These are phyloP conservation scores for Teratosphaeria zuluensis DNA, from an alignment of 2,329 filamentous ascomycete genomes.

Conservation along the genomic window DNA sequence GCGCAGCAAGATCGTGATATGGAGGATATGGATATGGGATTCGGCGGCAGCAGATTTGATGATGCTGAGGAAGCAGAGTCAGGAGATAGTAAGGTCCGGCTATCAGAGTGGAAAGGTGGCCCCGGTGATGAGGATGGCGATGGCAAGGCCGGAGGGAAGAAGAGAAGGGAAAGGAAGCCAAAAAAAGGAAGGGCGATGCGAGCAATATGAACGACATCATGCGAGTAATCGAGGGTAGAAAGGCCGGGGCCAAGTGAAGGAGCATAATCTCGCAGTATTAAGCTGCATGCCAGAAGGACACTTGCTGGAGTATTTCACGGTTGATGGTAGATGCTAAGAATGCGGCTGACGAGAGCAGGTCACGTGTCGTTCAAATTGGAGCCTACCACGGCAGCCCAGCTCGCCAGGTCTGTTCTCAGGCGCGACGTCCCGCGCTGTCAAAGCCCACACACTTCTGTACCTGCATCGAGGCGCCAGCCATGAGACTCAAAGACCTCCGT, in stretches of 20 bases:
- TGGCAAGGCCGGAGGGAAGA: slow-evolving; percentile 55
- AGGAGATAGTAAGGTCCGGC: slow-evolving; percentile 49
- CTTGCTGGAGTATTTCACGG: no score
- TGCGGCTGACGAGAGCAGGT: background rate
- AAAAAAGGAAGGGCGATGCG: slow-evolving; percentile 49
- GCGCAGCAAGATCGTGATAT: slow-evolving; percentile 65
- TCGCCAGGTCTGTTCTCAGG: no score
- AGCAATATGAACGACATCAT: slow-evolving; percentile 25
- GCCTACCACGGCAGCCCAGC: no score
- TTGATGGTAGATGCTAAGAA: no score
- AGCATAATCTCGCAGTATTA: no score
- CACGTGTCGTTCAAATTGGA: background rate
- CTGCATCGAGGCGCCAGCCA: background rate
- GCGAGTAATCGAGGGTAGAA: slow-evolving; percentile 24
- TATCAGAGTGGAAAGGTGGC: slow-evolving; percentile 52
- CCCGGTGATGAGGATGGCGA: slow-evolving; percentile 43
- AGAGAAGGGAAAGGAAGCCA: slow-evolving; percentile 67
- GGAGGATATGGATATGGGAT: slow-evolving; percentile 88
- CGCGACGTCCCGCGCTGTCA: background rate
- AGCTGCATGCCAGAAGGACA: no score
- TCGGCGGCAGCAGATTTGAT: slow-evolving; percentile 76
- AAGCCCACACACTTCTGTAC: background rate
- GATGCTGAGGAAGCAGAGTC: slow-evolving; percentile 76
- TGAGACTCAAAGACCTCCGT: background rate
- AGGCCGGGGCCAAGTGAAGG: slow-evolving; percentile 16